phyloP scores from a whole-genome alignment of 345 rosid genomes.

The Stellera chamaejasme region DNA sequence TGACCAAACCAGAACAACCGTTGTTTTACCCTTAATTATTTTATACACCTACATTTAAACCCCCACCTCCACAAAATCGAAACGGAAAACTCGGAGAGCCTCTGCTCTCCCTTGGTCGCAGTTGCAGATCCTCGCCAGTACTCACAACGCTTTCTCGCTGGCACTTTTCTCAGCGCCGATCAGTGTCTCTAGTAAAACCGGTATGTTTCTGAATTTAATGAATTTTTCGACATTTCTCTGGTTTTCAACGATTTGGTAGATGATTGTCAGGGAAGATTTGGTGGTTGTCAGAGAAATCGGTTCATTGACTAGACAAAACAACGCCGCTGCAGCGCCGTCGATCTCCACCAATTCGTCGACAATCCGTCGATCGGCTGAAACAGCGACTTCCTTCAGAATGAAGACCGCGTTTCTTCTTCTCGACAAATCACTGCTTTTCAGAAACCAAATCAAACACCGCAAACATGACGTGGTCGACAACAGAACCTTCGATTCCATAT shows the following conservation, averaged over 20 bases:
- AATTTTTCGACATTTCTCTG: conserved; percentile 26
- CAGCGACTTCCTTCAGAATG: conserved; percentile 31
- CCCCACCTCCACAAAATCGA: no score
- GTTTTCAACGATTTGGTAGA: conserved; percentile 36
- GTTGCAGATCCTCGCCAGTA: conserved; percentile 44
- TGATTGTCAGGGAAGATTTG: conserved; percentile 48
- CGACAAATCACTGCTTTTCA: conserved; percentile 36
- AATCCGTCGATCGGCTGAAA: no score
- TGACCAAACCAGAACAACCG: no score
- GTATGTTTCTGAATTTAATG: conserved; percentile 44
- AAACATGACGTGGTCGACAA: conserved; percentile 44
- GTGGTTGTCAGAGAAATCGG: conserved; percentile 56
- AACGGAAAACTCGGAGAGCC: no score
- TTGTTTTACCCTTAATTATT: no score
- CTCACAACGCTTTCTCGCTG: conserved; percentile 57
- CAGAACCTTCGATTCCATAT: conserved; percentile 29
- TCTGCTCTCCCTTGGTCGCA: no score
- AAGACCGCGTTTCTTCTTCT: conserved; percentile 53
- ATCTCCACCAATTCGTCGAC: no score
- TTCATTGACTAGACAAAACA: conserved; percentile 45
- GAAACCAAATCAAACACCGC: conserved; percentile 33
- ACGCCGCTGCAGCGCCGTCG: no score
- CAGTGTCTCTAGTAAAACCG: conserved; percentile 42
- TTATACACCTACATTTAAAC: no score
- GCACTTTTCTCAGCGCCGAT: conserved; percentile 47